phyloP scores from a whole-genome alignment of 176 grass and related monocot species.

The Bolboschoenus planiculmis region DNA sequence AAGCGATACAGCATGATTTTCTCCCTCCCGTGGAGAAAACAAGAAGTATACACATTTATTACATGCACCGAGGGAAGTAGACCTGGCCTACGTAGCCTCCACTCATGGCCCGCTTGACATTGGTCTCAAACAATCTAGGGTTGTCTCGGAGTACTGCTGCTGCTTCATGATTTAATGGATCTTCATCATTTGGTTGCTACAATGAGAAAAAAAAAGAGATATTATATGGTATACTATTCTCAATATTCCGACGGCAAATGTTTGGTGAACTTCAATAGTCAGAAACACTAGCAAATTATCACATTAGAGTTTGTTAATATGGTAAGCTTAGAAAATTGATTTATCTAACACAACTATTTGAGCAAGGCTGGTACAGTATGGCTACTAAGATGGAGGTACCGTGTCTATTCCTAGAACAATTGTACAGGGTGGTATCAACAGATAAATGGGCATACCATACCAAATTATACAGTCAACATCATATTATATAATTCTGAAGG shows the following conservation, averaged over 20 bases:
- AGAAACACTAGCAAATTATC: background rate
- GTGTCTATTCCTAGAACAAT: background rate
- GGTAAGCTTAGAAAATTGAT: background rate
- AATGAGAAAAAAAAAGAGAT: background rate
- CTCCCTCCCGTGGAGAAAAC: background rate
- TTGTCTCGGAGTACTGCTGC: slow-evolving; percentile 54
- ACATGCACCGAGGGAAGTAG: slow-evolving; percentile 57
- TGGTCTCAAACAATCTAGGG: slow-evolving; percentile 63
- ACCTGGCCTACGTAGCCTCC: slow-evolving; percentile 55
- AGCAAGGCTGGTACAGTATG: background rate
- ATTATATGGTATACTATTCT: background rate
- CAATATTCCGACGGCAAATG: background rate
- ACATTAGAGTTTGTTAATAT: background rate
- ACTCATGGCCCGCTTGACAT: slow-evolving; percentile 60
- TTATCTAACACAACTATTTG: background rate
- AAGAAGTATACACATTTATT: background rate
- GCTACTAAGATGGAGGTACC: background rate
- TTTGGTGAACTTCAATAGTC: background rate
- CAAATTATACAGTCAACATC: background rate
- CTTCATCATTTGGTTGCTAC: slow-evolving; percentile 82
- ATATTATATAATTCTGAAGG: background rate
- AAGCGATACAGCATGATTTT: background rate
- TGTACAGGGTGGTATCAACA: background rate
- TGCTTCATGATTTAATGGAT: slow-evolving; percentile 68
- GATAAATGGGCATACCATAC: background rate